phyloP scores from a whole-genome alignment of 345 rosid genomes.

The Ceriops decandra region DNA sequence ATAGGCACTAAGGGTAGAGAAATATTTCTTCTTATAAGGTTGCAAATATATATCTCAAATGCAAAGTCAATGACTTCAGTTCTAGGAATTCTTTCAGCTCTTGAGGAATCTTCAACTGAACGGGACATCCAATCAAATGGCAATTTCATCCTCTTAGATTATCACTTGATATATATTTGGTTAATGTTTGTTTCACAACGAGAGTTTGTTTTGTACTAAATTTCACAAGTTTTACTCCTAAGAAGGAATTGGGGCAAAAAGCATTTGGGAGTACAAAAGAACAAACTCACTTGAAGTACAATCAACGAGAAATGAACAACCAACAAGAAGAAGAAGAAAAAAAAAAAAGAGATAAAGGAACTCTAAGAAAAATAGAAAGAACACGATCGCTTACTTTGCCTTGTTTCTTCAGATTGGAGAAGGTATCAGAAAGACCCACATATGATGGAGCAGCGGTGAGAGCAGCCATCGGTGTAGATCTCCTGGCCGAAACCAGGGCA shows the following conservation, averaged over 20 bases:
- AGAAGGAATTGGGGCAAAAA: too few species aligned
- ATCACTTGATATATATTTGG: neutral
- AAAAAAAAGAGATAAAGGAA: neutral
- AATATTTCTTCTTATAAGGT: neutral
- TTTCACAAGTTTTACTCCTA: too few species aligned
- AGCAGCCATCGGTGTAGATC: constrained; percentile 51
- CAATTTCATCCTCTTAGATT: too few species aligned
- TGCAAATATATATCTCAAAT: neutral
- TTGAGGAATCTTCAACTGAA: neutral
- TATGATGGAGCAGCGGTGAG: constrained; percentile 34
- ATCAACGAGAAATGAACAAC: too few species aligned
- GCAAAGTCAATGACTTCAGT: neutral
- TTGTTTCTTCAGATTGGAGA: constrained; percentile 51
- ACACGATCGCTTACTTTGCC: constrained; percentile 51
- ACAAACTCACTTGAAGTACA: too few species aligned
- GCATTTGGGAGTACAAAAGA: too few species aligned
- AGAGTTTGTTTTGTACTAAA: too few species aligned
- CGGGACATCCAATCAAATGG: too few species aligned
- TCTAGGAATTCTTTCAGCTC: neutral
- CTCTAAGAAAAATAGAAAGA: neutral
- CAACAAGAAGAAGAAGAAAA: too few species aligned
- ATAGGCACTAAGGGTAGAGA: neutral
- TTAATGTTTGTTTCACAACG: too few species aligned
- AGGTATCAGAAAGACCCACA: constrained; percentile 57
- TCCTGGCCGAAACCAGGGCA: constrained; percentile 28